Base-by-base conservation (phyloP, 192 early-diverging fungal genomes). In the Backusella psychrophila region DNA sequence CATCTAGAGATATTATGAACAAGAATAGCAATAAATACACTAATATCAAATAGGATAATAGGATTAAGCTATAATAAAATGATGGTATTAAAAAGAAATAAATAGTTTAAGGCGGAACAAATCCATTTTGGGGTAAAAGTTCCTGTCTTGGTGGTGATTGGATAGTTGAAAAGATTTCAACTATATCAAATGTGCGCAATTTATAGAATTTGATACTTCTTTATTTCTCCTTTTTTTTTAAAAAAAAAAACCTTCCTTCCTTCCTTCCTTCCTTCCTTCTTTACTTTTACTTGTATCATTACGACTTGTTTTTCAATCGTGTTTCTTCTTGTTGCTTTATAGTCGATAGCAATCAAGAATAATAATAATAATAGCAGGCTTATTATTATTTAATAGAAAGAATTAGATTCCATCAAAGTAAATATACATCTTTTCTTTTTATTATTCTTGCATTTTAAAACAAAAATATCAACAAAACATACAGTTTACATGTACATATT, bases 71-170 rank as follows among this genome's bases (percentile, higher is more conserved):
- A 8, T 6, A 39, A 12, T 39, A 39, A 39, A 11, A 39, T 39
- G 11, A 49, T 5, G 14, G 12, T 44, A 44, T 44, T 44, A 56
- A 56, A 56, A 56, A 26, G 6, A 23, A 59, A 12, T 26, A 59
- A 12, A 21, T 23, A 59, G 53, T 26, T 59, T 59, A 59, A 59
- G 53, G 53, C 53, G 53, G 53, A 59, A 59, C 53, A 69, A 75
- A 76, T 23, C 21, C 34, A 35, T 19, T 23, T 59, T 59, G 53
- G 23, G 53, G 53, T 26, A 59, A 59, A 59, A 59, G 53, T 26
- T 59, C 53, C 3, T 59, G 53, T 59, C 23, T 12, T 19, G 8
- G 23, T 59, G 53, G 0, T 59, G 53, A 59, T 59, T 59, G 53
- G 53, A 53, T 59, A 59, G 4, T 12, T 59, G 23, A 12, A 21